A percentile compares a stretch with the other conserved stretches of the same genome.
phyloP scores from a whole-genome alignment of 2,329 filamentous ascomycete genomes.

The Microdochium paspali region DNA sequence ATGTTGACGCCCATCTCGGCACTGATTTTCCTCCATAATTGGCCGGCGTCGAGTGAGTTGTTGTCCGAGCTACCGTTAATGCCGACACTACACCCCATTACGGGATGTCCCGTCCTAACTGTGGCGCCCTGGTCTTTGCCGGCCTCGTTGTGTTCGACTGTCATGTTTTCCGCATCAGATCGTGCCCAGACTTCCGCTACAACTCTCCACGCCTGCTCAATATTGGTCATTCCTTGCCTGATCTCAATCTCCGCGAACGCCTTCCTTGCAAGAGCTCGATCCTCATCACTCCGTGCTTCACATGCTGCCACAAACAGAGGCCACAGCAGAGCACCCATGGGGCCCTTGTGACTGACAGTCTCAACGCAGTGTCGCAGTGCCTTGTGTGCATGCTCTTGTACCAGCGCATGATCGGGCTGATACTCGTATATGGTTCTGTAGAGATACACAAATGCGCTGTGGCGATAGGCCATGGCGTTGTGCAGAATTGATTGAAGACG shows the following conservation, averaged over 20 bases:
- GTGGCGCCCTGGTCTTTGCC: too few species aligned
- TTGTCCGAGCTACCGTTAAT: conserved; percentile 7
- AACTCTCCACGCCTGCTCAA: conserved; percentile 50
- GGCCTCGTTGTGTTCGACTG: conserved; percentile 11
- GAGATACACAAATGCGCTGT: conserved; percentile 48
- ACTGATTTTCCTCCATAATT: conserved; percentile 48
- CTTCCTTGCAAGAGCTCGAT: conserved; percentile 39
- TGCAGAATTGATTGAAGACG: conserved; percentile 45
- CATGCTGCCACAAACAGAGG: conserved; percentile 55
- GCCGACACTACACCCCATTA: conserved; percentile 3
- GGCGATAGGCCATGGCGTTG: conserved; percentile 51
- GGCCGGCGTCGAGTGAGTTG: conserved; percentile 13
- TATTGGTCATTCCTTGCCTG: conserved; percentile 57
- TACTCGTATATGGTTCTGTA: conserved; percentile 44
- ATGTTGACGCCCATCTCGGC: conserved; percentile 48
- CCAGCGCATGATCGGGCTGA: conserved; percentile 33
- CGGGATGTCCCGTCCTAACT: too few species aligned
- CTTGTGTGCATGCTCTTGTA: conserved; percentile 42
- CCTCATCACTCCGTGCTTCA: conserved; percentile 39
- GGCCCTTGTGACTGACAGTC: conserved; percentile 45
- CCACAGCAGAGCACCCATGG: conserved; percentile 56
- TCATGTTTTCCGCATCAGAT: conserved; percentile 26
- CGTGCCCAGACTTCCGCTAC: conserved; percentile 51
- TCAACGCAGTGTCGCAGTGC: conserved; percentile 44
- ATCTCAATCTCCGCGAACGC: conserved; percentile 43